Evolutionary conservation across 352 stramenopile species (phyloP).

Genomic region (Globisporangium megalacanthum): DNA sequence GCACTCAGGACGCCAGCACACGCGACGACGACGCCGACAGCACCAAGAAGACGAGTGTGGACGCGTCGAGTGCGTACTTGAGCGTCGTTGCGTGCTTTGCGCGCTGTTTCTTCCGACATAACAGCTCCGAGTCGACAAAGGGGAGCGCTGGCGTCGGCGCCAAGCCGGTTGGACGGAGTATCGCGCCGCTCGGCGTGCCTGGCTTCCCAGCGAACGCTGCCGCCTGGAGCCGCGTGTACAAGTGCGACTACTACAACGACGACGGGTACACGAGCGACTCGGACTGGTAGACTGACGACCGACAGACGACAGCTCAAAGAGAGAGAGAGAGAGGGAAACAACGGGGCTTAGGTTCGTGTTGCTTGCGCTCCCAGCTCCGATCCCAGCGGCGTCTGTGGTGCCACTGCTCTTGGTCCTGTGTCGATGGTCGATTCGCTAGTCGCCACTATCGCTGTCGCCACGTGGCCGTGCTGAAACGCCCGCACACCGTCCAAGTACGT

Average conservation of each 20-base stretch:
- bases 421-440: background rate
- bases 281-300: slow-evolving; percentile 10
- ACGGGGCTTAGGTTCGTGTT: background rate
- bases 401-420: background rate
- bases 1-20: slow-evolving; percentile 22
- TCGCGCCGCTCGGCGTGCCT: slow-evolving; percentile 35
- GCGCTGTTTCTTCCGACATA: slow-evolving; percentile 16
- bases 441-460: background rate
- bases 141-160: background rate
- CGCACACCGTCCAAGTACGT: slow-evolving; percentile 57
- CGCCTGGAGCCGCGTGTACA: slow-evolving; percentile 36
- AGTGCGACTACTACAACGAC: slow-evolving; percentile 51
- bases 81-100: slow-evolving; percentile 30
- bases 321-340: background rate
- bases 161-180: slow-evolving; percentile 5
- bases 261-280: slow-evolving; percentile 31
- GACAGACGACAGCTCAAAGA: background rate
- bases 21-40: slow-evolving; percentile 14
- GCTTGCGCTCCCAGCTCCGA: background rate
- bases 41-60: slow-evolving; percentile 2
- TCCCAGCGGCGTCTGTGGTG: background rate
- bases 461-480: slow-evolving; percentile 24
- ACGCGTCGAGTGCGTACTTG: slow-evolving; percentile 1
- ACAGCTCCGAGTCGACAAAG: background rate
- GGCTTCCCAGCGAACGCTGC: slow-evolving; percentile 35